phyloP scores from a whole-genome alignment of 139 green algal genomes.

The Bryopsis sp. region DNA sequence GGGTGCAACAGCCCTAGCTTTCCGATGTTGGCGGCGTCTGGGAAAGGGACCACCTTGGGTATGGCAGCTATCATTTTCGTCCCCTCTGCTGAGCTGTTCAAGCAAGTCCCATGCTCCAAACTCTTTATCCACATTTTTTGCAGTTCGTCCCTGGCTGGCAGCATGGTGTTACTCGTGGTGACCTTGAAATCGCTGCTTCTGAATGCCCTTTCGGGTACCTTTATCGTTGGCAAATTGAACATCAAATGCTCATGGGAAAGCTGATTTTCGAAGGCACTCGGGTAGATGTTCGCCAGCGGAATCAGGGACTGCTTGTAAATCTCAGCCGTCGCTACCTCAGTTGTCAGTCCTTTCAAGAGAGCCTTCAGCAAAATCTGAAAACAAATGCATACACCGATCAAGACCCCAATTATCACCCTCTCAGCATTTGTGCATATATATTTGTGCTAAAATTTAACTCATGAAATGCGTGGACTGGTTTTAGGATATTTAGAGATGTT shows the following conservation, averaged over 20 bases:
- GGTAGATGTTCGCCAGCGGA: not conserved
- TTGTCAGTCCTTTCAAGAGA: conserved; percentile 3
- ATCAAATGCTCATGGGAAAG: not conserved
- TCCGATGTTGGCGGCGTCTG: conserved; percentile 10
- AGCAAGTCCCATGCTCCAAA: not conserved
- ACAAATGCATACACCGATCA: not conserved
- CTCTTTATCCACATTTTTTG: conserved; percentile 3
- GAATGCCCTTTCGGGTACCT: conserved; percentile 13
- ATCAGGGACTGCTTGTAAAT: conserved; percentile 9
- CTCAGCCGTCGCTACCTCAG: not conserved
- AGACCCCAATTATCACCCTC: too few relatives aligned
- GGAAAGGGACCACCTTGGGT: conserved; percentile 12
- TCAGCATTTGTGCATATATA: too few relatives aligned
- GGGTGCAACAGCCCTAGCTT: not conserved
- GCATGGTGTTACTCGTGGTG: not conserved
- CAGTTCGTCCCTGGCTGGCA: not conserved
- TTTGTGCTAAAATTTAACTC: too few relatives aligned
- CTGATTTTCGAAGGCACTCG: not conserved
- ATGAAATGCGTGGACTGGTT: too few relatives aligned
- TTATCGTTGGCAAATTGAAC: not conserved
- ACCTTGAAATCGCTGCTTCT: conserved; percentile 14
- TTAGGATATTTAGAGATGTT: not conserved
- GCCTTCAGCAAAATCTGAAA: not conserved
- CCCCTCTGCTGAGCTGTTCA: conserved; percentile 1
- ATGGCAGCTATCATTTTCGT: conserved; percentile 3